A percentile compares a stretch with the other conserved stretches of the same genome.
Evolutionary conservation across 805 yeast genomes (phyloP).

Genomic region (Clavispora asparagi): DNA sequence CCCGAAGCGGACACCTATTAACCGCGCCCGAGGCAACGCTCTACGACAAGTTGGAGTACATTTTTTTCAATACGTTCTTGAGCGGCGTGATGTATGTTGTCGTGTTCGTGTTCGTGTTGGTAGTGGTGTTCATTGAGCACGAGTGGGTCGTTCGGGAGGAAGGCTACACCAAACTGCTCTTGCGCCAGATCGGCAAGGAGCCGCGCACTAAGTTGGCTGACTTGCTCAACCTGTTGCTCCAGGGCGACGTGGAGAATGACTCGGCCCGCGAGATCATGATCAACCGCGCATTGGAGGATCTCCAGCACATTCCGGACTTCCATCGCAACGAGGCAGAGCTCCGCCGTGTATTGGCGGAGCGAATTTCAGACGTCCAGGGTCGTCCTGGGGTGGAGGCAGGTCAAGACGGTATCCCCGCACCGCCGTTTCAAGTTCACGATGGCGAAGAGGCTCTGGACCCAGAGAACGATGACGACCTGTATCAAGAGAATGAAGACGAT

Average conservation of each 20-base stretch:
- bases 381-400: too few species aligned
- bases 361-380: not conserved
- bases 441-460: too few species aligned
- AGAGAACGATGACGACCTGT: too few species aligned
- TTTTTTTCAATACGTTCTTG: conserved; percentile 29
- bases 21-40: conserved; percentile 6
- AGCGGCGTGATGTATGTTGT: conserved; percentile 37
- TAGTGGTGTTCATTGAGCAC: conserved; percentile 52
- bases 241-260: conserved; percentile 1
- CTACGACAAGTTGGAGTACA: conserved; percentile 17
- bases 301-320: conserved; percentile 8
- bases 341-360: conserved; percentile 9
- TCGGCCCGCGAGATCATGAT: conserved; percentile 5
- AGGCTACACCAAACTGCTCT: conserved; percentile 56
- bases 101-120: conserved; percentile 34
- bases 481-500: too few species aligned
- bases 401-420: too few species aligned
- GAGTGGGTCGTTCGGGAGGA: conserved; percentile 71
- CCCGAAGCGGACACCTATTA: conserved; percentile 4
- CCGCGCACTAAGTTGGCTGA: conserved; percentile 38
- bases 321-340: conserved; percentile 5
- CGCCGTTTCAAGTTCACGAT: too few species aligned
- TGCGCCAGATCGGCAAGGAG: conserved; percentile 56
- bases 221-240: conserved; percentile 20
- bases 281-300: conserved; percentile 13